Evolutionary conservation across 805 yeast genomes (phyloP).

Genomic region (Spathaspora boniae): DNA sequence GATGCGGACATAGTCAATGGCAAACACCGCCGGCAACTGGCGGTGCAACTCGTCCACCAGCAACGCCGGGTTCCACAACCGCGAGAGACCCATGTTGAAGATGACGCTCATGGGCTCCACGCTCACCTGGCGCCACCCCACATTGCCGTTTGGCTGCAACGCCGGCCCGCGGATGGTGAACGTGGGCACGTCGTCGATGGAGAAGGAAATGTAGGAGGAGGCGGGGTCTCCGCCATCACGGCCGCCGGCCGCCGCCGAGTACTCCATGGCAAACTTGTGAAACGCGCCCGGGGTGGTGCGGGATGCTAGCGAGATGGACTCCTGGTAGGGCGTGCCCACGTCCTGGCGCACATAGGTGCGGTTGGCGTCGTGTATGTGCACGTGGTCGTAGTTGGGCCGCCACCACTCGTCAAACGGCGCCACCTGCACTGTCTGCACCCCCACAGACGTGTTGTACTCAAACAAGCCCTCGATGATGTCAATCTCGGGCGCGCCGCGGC

Average conservation of each 20-base stretch:
- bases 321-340: constrained; percentile 37
- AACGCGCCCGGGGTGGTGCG: constrained; percentile 20
- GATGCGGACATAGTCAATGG: constrained; percentile 38
- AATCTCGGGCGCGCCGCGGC: constrained; percentile 36
- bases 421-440: constrained; percentile 39
- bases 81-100: constrained; percentile 38
- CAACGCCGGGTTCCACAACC: constrained; percentile 36
- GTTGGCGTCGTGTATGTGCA: constrained; percentile 23
- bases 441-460: constrained; percentile 11
- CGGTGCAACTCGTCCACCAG: constrained; percentile 32
- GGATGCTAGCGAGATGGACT: constrained; percentile 36
- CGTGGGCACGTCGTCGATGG: constrained; percentile 25
- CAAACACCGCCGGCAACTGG: constrained; percentile 34
- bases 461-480: constrained; percentile 22
- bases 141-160: constrained; percentile 36
- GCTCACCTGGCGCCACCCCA: constrained; percentile 34
- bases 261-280: constrained; percentile 35
- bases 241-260: constrained; percentile 21
- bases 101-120: constrained; percentile 39
- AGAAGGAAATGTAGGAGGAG: constrained; percentile 33
- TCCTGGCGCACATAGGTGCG: constrained; percentile 35
- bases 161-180: constrained; percentile 29
- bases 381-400: constrained; percentile 36
- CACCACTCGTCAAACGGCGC: constrained; percentile 45
- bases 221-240: too few species aligned